Evolutionary conservation across 202 grass and related monocot genomes (phyloP).

Genomic region (Eragrostis tef): DNA sequence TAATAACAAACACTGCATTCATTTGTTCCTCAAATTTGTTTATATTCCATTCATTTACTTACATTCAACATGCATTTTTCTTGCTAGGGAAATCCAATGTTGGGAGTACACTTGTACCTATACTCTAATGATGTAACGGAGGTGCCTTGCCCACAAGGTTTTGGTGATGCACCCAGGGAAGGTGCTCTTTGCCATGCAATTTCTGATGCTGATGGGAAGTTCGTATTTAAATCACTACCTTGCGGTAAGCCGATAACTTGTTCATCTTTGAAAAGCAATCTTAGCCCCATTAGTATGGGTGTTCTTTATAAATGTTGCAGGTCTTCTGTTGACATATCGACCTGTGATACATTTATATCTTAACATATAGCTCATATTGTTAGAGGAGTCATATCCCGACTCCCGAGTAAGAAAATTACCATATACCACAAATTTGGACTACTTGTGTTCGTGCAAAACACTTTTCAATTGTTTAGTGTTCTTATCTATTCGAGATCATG

Average conservation of each 20-base stretch:
- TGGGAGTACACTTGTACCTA: slow-evolving; percentile 86
- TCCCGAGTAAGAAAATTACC: slow-evolving; percentile 1
- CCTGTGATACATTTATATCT: no score
- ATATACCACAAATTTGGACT: slow-evolving; percentile 1
- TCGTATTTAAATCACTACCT: slow-evolving; percentile 80
- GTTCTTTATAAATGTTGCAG: background rate
- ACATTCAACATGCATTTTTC: slow-evolving; percentile 14
- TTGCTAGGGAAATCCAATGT: slow-evolving; percentile 87
- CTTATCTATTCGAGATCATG: slow-evolving; percentile 17
- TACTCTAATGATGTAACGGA: slow-evolving; percentile 83
- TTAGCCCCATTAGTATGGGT: slow-evolving; percentile 15
- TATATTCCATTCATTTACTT: slow-evolving; percentile 25
- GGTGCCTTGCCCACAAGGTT: slow-evolving; percentile 68
- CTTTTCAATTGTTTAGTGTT: slow-evolving; percentile 26
- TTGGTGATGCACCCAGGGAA: slow-evolving; percentile 63
- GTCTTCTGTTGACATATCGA: slow-evolving; percentile 3
- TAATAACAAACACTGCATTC: slow-evolving; percentile 6
- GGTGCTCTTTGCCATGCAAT: slow-evolving; percentile 89
- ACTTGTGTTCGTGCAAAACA: slow-evolving; percentile 10
- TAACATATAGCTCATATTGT: slow-evolving; percentile 13
- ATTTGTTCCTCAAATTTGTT: slow-evolving; percentile 39
- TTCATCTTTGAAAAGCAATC: slow-evolving; percentile 11
- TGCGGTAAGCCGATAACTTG: slow-evolving; percentile 80
- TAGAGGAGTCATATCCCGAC: slow-evolving; percentile 3
- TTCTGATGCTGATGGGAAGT: slow-evolving; percentile 86